Evolutionary conservation across 208 protist genomes (phyloP), one percentile per base, ranked within the genome.

Genomic region (Porcisia hertigi): DNA sequence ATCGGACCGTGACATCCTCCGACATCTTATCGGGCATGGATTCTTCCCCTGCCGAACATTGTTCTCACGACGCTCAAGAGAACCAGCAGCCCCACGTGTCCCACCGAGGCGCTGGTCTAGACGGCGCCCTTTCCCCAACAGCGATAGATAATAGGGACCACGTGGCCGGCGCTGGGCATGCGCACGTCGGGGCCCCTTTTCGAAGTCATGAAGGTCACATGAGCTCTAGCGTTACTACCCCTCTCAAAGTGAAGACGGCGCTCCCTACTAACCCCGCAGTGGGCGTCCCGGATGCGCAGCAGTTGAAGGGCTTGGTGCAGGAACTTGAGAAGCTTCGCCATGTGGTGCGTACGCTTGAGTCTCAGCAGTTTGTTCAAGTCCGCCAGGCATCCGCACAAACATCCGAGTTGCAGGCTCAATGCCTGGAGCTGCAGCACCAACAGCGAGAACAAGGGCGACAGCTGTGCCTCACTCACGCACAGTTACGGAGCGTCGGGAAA

Each of bases 311-410:
- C 47, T 47, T 84, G 54, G 73, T 76, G n/a, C 9, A 47, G 18
- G 76, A 83, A 36, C 62, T 92, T 36, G 66, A 25, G 11, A 69
- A 59, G 18, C 74, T 91, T n/a, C 73, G 87, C 12, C 14, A 70
- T 12, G 25, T 81, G 55, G 73, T 88, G 43, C 43, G 16, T n/a
- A 54, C 73, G 36, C 79, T 84, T 30, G 74, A 87, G 60, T 39
- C 63, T 0, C 71, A 71, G 16, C 73, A 77, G 43, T 77, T 65
- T 71, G 72, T 80, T 52, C 71, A 88, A 47, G 54, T 69, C 7
- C 80, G 67, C 5, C 70, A 78, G 54, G 71, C 77, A 23, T 36
- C 75, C 25, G 73, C 73, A 53, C 77, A 82, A 57, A 76, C 53
- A 6, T 63, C 58, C 5, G 75, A 62, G 43, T 30, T 81, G 73